Conservation (phyloP, 1,284 basidiomycete genomes). For the Ganoderma lingzhi region DNA sequence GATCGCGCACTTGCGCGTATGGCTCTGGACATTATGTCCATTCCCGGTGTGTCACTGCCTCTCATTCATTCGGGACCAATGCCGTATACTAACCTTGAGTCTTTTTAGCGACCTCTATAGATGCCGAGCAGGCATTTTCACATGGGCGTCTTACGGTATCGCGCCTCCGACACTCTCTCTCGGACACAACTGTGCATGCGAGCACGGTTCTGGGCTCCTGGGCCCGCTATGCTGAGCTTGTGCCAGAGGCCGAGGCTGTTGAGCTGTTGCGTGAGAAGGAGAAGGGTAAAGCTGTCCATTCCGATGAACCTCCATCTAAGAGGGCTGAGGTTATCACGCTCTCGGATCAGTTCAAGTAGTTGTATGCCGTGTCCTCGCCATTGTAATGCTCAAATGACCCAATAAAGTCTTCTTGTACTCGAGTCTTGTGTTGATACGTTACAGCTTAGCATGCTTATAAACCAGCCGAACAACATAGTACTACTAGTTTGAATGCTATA, state of each 20-base stretch:
- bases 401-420: too few species aligned
- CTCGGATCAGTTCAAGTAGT: too few species aligned
- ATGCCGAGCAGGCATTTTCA: slow-evolving; percentile 37
- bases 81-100: background rate
- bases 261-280: background rate
- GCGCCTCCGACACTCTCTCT: slow-evolving; percentile 32
- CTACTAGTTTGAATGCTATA: too few species aligned
- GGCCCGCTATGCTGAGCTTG: background rate
- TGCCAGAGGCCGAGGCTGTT: background rate
- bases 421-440: too few species aligned
- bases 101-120: slow-evolving; percentile 30
- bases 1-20: background rate
- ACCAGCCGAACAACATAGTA: too few species aligned
- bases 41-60: background rate
- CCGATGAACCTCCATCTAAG: too few species aligned
- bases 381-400: too few species aligned
- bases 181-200: slow-evolving; percentile 26
- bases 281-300: background rate
- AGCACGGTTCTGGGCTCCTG: slow-evolving; percentile 6
- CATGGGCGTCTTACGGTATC: slow-evolving; percentile 33
- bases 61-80: background rate
- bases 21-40: background rate
- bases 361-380: too few species aligned
- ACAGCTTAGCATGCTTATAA: too few species aligned
- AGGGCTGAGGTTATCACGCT: too few species aligned